Conservation (phyloP, 768 basidiomycete species). For the Leccinum fibrillosum region DNA sequence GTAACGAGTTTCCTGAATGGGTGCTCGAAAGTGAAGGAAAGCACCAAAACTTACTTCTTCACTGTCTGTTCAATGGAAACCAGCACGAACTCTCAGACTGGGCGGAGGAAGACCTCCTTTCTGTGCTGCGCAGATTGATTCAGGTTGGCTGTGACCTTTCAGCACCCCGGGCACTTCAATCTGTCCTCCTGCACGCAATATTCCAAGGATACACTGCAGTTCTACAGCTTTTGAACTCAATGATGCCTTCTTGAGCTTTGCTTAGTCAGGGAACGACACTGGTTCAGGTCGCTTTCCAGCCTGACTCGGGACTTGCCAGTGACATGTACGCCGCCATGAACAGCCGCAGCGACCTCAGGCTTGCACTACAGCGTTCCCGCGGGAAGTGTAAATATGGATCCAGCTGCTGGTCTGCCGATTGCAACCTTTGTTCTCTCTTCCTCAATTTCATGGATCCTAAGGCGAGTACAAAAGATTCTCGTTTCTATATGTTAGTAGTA, state of each 20-base stretch:
- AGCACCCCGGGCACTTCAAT: neutral
- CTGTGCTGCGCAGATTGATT: neutral
- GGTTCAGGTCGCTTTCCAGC: neutral
- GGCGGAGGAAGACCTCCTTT: neutral
- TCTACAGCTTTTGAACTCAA: neutral
- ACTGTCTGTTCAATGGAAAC: neutral
- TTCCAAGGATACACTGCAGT: neutral
- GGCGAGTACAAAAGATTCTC: neutral
- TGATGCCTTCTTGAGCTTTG: neutral
- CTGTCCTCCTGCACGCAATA: neutral
- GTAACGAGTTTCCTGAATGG: neutral
- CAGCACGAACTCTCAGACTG: neutral
- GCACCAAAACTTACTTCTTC: neutral
- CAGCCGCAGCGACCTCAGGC: neutral
- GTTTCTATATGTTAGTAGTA: too few species aligned
- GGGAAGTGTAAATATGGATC: neutral
- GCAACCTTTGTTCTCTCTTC: neutral
- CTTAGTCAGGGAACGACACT: neutral
- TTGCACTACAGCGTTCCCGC: neutral
- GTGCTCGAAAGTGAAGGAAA: neutral
- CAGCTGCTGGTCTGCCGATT: neutral
- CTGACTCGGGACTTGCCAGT: neutral
- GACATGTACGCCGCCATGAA: neutral
- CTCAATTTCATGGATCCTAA: neutral
- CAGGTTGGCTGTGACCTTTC: neutral